A percentile compares a stretch with the other conserved stretches of the same genome.
These are phyloP conservation scores for Uncinocarpus reesii DNA, from an alignment of 2,329 filamentous ascomycete genomes.

Conservation along the genomic window DNA sequence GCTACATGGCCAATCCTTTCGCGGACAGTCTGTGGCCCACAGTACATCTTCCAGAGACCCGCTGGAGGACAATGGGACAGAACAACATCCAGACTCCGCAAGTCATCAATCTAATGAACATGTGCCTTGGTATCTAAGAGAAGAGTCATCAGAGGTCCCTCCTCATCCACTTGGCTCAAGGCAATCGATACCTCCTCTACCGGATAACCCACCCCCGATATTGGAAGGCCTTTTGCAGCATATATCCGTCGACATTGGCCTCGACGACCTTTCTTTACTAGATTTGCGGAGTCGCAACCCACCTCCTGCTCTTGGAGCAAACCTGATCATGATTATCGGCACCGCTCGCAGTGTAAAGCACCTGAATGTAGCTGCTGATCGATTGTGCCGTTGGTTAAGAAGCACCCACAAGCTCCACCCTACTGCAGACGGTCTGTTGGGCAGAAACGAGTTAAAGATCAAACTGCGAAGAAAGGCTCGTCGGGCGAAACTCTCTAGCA, in stretches of 20 bases:
- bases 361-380: conserved; percentile 78
- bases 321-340: conserved; percentile 84
- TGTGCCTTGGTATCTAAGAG: conserved; percentile 79
- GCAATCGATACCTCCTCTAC: conserved; percentile 53
- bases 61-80: conserved; percentile 7
- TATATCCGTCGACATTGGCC: conserved; percentile 70
- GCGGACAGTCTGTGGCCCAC: neutral
- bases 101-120: conserved; percentile 18
- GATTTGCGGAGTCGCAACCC: conserved; percentile 79
- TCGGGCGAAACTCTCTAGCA: conserved; percentile 69
- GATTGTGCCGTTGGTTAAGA: conserved; percentile 78
- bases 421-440: conserved; percentile 76
- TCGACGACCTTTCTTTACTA: conserved; percentile 69
- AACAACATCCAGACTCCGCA: conserved; percentile 4
- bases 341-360: conserved; percentile 89
- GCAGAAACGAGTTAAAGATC: conserved; percentile 81
- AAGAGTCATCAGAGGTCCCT: conserved; percentile 41
- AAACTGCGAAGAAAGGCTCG: conserved; percentile 72
- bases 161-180: conserved; percentile 40
- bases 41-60: neutral
- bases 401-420: conserved; percentile 61
- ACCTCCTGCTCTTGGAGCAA: conserved; percentile 74
- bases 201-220: conserved; percentile 59
- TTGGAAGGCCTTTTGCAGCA: conserved; percentile 64
- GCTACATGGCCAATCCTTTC: conserved; percentile 2